phyloP scores from a whole-genome alignment of 768 basidiomycete species.

The Myochromella boudieri region DNA sequence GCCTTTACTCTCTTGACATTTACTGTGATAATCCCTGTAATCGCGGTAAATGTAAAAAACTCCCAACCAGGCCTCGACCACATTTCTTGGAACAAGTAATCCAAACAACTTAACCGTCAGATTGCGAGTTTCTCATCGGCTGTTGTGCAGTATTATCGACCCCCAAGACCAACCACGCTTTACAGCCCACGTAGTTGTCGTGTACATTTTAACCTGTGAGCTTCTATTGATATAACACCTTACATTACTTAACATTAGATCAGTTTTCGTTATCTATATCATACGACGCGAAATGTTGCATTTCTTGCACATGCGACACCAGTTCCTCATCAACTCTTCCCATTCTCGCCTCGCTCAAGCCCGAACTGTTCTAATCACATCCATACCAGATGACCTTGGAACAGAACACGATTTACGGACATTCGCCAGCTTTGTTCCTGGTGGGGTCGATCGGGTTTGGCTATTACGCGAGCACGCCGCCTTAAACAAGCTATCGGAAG shows the following conservation, averaged over 20 bases:
- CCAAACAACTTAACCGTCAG: neutral
- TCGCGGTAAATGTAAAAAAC: conserved; percentile 42
- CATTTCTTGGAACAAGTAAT: conserved; percentile 54
- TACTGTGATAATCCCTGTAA: conserved; percentile 57
- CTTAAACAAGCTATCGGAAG: conserved; percentile 41
- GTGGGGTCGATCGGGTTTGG: conserved; percentile 70
- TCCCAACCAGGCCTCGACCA: conserved; percentile 36
- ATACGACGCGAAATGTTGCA: conserved; percentile 57
- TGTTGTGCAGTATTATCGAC: conserved; percentile 31
- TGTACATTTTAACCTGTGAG: conserved; percentile 49
- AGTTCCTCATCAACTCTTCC: conserved; percentile 57
- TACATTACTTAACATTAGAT: neutral
- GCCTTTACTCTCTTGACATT: conserved; percentile 60
- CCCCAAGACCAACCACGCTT: conserved; percentile 41
- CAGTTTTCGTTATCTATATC: conserved; percentile 61
- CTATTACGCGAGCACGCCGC: conserved; percentile 53
- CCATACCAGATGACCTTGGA: conserved; percentile 54
- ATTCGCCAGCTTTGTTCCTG: conserved; percentile 65
- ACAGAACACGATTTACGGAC: conserved; percentile 46
- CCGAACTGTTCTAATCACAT: conserved; percentile 66
- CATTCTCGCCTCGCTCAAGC: conserved; percentile 65
- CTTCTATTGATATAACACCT: conserved; percentile 14
- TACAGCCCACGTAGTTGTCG: conserved; percentile 57
- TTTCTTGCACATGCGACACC: conserved; percentile 55
- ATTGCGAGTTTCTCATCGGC: neutral